A percentile compares a stretch with the other conserved stretches of the same genome.
phyloP scores from a whole-genome alignment of 2,329 filamentous ascomycete species.

The Hymenoscyphus infarciens region DNA sequence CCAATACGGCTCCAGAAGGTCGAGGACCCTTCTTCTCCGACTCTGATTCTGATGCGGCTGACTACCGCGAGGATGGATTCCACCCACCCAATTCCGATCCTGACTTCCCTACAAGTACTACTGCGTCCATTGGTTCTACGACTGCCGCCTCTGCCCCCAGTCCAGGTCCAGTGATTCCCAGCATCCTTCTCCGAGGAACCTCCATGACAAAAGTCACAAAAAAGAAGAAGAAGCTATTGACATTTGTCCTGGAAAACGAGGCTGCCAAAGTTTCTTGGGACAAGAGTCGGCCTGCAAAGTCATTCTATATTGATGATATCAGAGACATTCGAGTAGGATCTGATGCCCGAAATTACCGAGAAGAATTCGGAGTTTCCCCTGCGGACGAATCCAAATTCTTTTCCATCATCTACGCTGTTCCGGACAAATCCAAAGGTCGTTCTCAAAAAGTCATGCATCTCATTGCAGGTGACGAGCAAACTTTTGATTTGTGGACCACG shows the following conservation, averaged over 20 bases:
- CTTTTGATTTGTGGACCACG: conserved; percentile 75
- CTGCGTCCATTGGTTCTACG: conserved; percentile 45
- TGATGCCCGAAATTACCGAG: conserved; percentile 83
- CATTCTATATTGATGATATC: conserved; percentile 92
- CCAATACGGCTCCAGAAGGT: conserved; percentile 59
- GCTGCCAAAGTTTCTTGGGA: conserved; percentile 89
- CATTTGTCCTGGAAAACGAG: conserved; percentile 71
- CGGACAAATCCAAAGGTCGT: conserved; percentile 70
- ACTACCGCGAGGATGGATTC: conserved; percentile 45
- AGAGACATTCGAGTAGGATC: conserved; percentile 80
- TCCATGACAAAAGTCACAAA: conserved; percentile 79
- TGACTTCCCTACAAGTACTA: conserved; percentile 48
- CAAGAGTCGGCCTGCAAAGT: conserved; percentile 70
- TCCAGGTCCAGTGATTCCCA: conserved; percentile 71
- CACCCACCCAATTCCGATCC: conserved; percentile 42
- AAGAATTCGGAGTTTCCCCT: conserved; percentile 71
- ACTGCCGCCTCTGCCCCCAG: conserved; percentile 37
- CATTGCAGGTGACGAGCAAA: conserved; percentile 69
- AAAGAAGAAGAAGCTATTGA: conserved; percentile 72
- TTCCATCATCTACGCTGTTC: conserved; percentile 81
- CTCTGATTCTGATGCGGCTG: conserved; percentile 56
- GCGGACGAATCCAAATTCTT: conserved; percentile 73
- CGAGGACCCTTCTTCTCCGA: conserved; percentile 43
- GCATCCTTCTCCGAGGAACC: conserved; percentile 74
- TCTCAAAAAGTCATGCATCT: conserved; percentile 79